These are phyloP conservation scores for Hypoxylon fragiforme DNA, from an alignment of 495 filamentous ascomycete species.

Conservation along the genomic window DNA sequence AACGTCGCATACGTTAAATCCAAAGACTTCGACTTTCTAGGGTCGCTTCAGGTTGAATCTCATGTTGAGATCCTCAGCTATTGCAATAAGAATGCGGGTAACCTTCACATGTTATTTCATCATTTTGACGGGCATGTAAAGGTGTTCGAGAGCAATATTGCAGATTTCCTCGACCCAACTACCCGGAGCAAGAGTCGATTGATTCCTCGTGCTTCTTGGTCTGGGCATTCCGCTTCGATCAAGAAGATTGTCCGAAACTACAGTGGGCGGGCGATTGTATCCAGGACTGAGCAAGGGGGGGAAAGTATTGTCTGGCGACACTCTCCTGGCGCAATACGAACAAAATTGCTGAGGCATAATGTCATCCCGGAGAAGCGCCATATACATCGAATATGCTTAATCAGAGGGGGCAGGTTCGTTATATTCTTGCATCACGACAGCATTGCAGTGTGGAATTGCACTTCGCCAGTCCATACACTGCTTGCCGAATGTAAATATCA, in stretches of 20 bases:
- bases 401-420: constrained; percentile 74
- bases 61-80: constrained; percentile 77
- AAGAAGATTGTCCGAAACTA: constrained; percentile 84
- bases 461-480: constrained; percentile 55
- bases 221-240: constrained; percentile 79
- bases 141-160: constrained; percentile 77
- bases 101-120: constrained; percentile 78
- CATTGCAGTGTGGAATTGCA: constrained; percentile 81
- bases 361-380: constrained; percentile 69
- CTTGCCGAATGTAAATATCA: constrained; percentile 63
- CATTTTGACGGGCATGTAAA: constrained; percentile 84
- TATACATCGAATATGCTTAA: constrained; percentile 80
- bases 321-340: constrained; percentile 45
- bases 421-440: constrained; percentile 78
- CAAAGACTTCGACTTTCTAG: constrained; percentile 66
- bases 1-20: constrained; percentile 79
- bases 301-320: constrained; percentile 87
- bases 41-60: constrained; percentile 20
- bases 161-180: constrained; percentile 79
- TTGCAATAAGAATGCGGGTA: constrained; percentile 61
- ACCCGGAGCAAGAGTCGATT: constrained; percentile 63
- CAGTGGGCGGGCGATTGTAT: constrained; percentile 77
- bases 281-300: constrained; percentile 75
- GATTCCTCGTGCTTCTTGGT: constrained; percentile 65
- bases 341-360: constrained; percentile 67